Conservation (phyloP, 192 early-diverging fungal species). For the Obelidium mucronatum region DNA sequence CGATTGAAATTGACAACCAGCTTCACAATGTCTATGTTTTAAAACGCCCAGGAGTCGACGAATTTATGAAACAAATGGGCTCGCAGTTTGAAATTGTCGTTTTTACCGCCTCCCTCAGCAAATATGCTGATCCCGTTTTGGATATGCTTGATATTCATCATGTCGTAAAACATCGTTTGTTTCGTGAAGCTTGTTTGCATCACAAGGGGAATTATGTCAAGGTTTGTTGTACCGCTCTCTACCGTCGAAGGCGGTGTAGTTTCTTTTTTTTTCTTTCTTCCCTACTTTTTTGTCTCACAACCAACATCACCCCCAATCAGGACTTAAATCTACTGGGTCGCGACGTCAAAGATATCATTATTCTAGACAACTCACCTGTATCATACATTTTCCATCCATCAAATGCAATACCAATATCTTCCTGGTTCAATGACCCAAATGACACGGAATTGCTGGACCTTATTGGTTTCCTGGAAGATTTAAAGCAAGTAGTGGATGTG, state of each 20-base stretch:
- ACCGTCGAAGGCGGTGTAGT: too few relatives aligned
- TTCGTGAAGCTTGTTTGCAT: constrained; percentile 94
- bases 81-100: constrained; percentile 92
- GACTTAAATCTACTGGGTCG: constrained; percentile 91
- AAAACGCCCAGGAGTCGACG: constrained; percentile 95
- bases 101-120: constrained; percentile 88
- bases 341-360: constrained; percentile 81
- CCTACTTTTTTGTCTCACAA: not conserved
- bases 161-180: constrained; percentile 91
- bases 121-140: constrained; percentile 99
- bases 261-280: not conserved
- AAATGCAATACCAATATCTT: constrained; percentile 95
- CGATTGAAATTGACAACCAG: constrained; percentile 90
- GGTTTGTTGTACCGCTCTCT: too few relatives aligned
- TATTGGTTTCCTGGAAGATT: constrained; percentile 92
- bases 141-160: constrained; percentile 86
- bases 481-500: constrained; percentile 89
- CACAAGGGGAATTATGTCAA: constrained; percentile 98
- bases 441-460: constrained; percentile 95
- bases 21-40: constrained; percentile 94
- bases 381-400: constrained; percentile 94
- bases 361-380: constrained; percentile 97
- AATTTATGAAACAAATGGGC: constrained; percentile 86
- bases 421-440: constrained; percentile 97
- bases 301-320: constrained; percentile 40